Evolutionary conservation across 75 land plant species (phyloP).

Genomic region (Chamaecyparis obtusa): DNA sequence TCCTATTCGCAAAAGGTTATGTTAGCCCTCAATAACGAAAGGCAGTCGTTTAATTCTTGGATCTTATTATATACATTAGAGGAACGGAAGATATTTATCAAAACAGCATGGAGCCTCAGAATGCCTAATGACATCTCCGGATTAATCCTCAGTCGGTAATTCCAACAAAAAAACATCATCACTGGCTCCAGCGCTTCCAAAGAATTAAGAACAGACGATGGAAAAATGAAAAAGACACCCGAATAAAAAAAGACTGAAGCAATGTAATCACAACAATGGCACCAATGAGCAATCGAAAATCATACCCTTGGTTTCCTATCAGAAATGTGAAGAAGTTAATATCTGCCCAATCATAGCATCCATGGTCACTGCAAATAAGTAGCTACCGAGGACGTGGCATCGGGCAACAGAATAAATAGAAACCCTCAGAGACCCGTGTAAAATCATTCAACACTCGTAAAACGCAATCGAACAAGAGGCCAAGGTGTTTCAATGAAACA

Average conservation of each 20-base stretch:
- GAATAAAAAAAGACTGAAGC: neutral
- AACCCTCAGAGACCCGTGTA: slow-evolving; percentile 4
- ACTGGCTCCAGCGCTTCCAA: neutral
- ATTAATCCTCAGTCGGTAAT: slow-evolving; percentile 3
- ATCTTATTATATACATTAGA: too few species aligned
- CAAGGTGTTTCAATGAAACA: neutral
- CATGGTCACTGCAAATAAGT: neutral
- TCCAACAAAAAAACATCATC: neutral
- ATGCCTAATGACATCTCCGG: neutral
- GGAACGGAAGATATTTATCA: neutral
- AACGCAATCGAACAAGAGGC: neutral
- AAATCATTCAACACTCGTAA: neutral
- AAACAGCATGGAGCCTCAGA: neutral
- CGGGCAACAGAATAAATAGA: neutral
- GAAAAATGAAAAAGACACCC: neutral
- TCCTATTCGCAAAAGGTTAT: too few species aligned
- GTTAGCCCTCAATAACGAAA: too few species aligned
- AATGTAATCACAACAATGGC: slow-evolving; percentile 5
- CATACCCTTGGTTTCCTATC: neutral
- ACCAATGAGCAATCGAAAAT: neutral
- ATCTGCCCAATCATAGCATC: slow-evolving; percentile 5
- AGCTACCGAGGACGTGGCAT: slow-evolving; percentile 7
- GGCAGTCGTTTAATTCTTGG: too few species aligned
- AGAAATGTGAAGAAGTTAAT: neutral
- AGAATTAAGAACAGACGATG: neutral